These are phyloP conservation scores for Sphagnum contortum DNA, from an alignment of 225 moss, liverwort and hornwort species.

Conservation along the genomic window DNA sequence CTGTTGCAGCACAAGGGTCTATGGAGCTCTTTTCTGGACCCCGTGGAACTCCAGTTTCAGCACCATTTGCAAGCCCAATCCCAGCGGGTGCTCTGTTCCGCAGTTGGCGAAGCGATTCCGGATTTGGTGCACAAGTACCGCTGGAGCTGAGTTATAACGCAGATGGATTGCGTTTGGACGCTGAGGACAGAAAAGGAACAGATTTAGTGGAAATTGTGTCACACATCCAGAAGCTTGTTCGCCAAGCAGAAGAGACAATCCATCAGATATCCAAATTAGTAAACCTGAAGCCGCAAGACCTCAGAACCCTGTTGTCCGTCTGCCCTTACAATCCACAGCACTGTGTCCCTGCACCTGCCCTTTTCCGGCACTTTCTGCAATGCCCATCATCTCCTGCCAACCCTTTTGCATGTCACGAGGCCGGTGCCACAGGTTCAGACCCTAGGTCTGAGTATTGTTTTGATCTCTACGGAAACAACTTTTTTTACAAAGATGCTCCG, in stretches of 20 bases:
- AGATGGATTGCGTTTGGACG: slow-evolving; percentile 5
- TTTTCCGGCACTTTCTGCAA: slow-evolving; percentile 36
- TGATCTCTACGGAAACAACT: slow-evolving; percentile 58
- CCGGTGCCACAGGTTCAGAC: too few relatives aligned
- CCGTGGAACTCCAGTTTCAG: too few relatives aligned
- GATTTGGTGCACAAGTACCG: too few relatives aligned
- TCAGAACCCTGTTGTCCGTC: slow-evolving; percentile 7
- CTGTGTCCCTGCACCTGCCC: slow-evolving; percentile 22
- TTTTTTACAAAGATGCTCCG: slow-evolving; percentile 63
- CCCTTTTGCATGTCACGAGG: too few relatives aligned
- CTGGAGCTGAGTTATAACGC: background rate
- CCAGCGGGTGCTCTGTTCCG: too few relatives aligned
- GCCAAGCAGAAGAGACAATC: slow-evolving; percentile 25
- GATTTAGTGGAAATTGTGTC: slow-evolving; percentile 11
- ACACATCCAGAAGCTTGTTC: slow-evolving; percentile 24
- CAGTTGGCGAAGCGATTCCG: too few relatives aligned
- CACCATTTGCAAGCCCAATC: too few relatives aligned
- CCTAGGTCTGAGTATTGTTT: slow-evolving; percentile 3
- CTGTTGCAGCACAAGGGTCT: too few relatives aligned
- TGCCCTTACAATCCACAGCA: slow-evolving; percentile 30
- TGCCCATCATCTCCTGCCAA: slow-evolving; percentile 16
- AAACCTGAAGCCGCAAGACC: slow-evolving; percentile 13
- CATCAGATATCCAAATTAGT: slow-evolving; percentile 17
- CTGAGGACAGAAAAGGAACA: background rate
- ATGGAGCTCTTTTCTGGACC: too few relatives aligned